A percentile compares a stretch with the other conserved stretches of the same genome.
Conservation (phyloP, 345 rosid species). For the Pistacia vera region DNA sequence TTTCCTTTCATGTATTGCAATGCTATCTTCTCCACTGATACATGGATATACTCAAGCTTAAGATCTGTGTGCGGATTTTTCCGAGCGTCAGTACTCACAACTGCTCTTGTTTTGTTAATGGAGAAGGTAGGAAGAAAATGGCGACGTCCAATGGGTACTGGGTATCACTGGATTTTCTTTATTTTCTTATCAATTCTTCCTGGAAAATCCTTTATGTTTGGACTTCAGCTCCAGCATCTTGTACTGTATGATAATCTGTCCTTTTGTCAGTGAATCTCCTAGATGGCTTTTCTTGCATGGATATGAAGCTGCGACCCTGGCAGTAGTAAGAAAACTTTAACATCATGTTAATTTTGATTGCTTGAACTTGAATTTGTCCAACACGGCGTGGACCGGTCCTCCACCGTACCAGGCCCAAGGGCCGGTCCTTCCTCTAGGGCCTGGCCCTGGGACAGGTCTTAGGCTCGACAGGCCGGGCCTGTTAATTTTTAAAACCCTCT, state of each 20-base stretch:
- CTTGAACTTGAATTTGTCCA: neutral
- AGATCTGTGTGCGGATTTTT: neutral
- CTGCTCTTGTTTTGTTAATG: conserved; percentile 39
- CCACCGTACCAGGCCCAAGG: no score
- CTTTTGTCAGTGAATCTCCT: conserved; percentile 45
- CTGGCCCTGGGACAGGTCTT: no score
- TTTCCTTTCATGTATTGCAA: conserved; percentile 40
- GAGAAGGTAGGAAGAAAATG: conserved; percentile 42
- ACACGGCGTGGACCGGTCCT: no score
- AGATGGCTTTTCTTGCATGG: conserved; percentile 59
- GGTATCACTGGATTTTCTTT: conserved; percentile 45
- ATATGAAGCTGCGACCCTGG: conserved; percentile 34
- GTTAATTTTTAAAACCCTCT: no score
- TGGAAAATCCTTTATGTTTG: no score
- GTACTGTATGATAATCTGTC: no score
- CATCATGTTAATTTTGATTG: neutral
- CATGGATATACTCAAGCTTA: conserved; percentile 42
- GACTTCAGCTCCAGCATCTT: no score
- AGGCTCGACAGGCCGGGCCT: no score
- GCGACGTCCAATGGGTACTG: conserved; percentile 47
- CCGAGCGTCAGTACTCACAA: neutral
- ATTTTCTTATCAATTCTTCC: no score
- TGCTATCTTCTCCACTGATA: conserved; percentile 47
- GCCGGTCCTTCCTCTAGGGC: no score
- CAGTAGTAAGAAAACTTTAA: conserved; percentile 20